Evolutionary conservation across 2,329 filamentous ascomycete species (phyloP), one percentile per base, ranked within the genome.

Genomic region (Immersiporthe knoxdaviesiana): DNA sequence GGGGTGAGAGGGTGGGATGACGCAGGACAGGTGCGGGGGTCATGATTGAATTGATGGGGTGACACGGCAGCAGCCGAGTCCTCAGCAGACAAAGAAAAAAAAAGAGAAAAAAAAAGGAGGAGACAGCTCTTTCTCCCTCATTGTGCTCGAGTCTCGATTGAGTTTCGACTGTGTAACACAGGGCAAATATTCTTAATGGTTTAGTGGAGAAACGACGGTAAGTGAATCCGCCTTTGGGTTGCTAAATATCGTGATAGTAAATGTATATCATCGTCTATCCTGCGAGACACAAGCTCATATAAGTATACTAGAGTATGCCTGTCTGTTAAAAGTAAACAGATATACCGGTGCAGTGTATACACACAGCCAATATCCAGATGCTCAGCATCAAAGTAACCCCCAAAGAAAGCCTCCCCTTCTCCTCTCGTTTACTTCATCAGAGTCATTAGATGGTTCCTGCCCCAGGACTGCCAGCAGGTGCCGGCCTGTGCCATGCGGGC

Each of bases 1-100:
- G 69, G 69, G 63, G 54, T 66, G 35, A 68, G 27, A 65, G 39
- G 44, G 67, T 69, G 63, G 66, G 67, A 71, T 71, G 69, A 71
- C 63, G 67, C 65, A 68, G 65, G 68, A 10, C 8, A 54, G n/a
- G 11, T 70, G 68, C 68, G 64, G 64, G 64, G 64, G 35, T 47
- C 2, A 8, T 10, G 0, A 10, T 47, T n/a, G 11, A n/a, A n/a
- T 12, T 14, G 35, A 65, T 65, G 65, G 68, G 68, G 68, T 70
- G 68, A 70, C 63, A 41, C 54, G 63, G n/a, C 44, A 50, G 37
- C 60, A 44, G 30, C 62, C 62, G 62, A 52, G 27, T 16, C 12
- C 44, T 47, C 44, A 47, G 44, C 44, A 47, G 44, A 47, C 21
- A 47, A 8, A 35, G 35, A 8, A 21, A 21, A 47, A 8, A 10